Evolutionary conservation across 1,139 yeast genomes (phyloP), one percentile per base, ranked within the genome.

Genomic region (Wickerhamiella infanticola): DNA sequence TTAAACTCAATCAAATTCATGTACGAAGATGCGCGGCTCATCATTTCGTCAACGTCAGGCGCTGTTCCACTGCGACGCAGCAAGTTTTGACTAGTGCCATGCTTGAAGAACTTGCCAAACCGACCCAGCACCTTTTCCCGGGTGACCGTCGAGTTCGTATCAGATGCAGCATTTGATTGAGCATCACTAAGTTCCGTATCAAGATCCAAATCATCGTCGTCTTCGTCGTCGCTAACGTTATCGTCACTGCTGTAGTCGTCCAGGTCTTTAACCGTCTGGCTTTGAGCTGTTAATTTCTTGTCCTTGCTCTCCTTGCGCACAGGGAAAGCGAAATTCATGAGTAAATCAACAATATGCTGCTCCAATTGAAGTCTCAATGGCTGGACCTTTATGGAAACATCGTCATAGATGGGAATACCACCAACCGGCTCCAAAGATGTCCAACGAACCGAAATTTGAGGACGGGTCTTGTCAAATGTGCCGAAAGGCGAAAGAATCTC

Each of bases 301-400:
- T 43, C 47, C 44, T 42, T 48, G 38, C 43, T 50, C 29, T 53
- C 54, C 1, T 63, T 60, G 35, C 63, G 63, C 24, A 70, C 65
- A 0, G 90, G 90, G 61, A 82, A 80, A 39, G 81, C 59, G 57
- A 81, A 86, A 9, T 69, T 69, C 58, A 80, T 73, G 25, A 86
- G 57, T 49, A 68, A 68, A 48, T 73, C 74, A 1, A 86, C 80
- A 0, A 88, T 74, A 3, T 66, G 64, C 56, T 79, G 78, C 55
- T 86, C 95, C 53, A 86, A 64, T 56, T 81, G 85, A 35, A 86
- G 65, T 52, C 76, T 74, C 46, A 85, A 59, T 0, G 96, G 95
- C 51, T 75, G 76, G 37, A 83, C 59, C 3, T 65, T 55, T 40
- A 75, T 66, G 11, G 65, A 63, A 49, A 76, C 66, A 40, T 71